Evolutionary conservation across 1,139 yeast genomes (phyloP), one percentile per base, ranked within the genome.

Genomic region (Candida sanyaensis): DNA sequence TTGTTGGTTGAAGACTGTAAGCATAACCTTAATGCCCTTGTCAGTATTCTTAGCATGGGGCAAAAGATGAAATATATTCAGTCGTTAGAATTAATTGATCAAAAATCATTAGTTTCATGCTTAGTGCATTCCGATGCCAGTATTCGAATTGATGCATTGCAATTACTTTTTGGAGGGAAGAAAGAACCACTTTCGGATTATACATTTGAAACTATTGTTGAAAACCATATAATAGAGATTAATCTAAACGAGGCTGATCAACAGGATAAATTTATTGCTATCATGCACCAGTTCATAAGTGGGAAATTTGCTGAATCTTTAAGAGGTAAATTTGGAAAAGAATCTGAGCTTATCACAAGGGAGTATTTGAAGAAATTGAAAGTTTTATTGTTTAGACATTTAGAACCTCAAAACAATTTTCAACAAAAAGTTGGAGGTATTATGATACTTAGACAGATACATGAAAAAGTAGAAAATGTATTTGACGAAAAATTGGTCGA

Each of bases 351-450:
- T 2, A 60, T 34, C 13, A 31, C 27, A 17, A 26, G 30, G 57
- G 3, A 72, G 74, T 48, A 0, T 88, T 87, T 56, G 50, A 83
- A 21, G 23, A 43, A 78, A 72, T 56, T 86, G 2, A 44, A 81
- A 2, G 51, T 54, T 0, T 72, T 75, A 50, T 54, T 84, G 12
- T 65, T 65, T 34, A 49, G 60, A 0, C 78, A 77, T 46, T 58
- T 88, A 23, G 68, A 73, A 9, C 92, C 96, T 0, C 88, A 89
- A 1, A 71, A 87, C 0, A 84, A 88, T 2, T 90, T 89, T 57
- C 84, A 86, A 42, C 79, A 85, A 55, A 63, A 78, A 24, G 71
- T 42, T 6, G 48, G 46, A 4, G 37, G 49, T 6, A 37, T 48
- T 10, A 13, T 23, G 10, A 41, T 46, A 6, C 31, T 51, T 12